These are phyloP conservation scores for Alliaria petiolata DNA, from an alignment of 345 rosid species.

Conservation along the genomic window DNA sequence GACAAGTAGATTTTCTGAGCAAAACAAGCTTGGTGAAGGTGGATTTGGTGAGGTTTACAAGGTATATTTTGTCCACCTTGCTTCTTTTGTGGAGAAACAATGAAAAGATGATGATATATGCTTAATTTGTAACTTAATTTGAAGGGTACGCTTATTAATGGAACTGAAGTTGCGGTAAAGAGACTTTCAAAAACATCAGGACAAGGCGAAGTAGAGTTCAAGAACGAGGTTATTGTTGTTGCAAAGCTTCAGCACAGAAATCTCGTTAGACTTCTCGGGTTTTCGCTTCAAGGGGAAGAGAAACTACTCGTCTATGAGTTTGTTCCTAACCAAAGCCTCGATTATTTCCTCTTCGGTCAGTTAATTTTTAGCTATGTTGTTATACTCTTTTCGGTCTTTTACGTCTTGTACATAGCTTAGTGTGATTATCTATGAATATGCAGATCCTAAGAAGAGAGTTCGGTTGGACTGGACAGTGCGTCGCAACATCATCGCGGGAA, in stretches of 20 bases:
- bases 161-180: neutral
- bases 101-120: neutral
- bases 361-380: too few species aligned
- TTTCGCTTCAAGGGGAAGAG: too few species aligned
- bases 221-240: too few species aligned
- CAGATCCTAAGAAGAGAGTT: neutral
- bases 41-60: constrained; percentile 64
- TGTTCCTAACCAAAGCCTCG: too few species aligned
- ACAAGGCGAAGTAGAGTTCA: neutral
- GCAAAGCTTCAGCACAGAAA: too few species aligned
- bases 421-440: too few species aligned
- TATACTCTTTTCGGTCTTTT: too few species aligned
- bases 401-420: too few species aligned
- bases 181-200: neutral
- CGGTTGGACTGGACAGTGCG: neutral
- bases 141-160: neutral
- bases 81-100: neutral
- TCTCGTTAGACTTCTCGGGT: too few species aligned
- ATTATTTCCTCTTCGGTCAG: too few species aligned
- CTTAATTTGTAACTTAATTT: too few species aligned
- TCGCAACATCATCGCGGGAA: neutral
- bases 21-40: constrained; percentile 46
- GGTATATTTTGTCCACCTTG: constrained; percentile 28
- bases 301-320: too few species aligned
- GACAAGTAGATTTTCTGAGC: neutral